Percentiles rank a stretch among this genome's conserved stretches.
These are phyloP conservation scores for Paraglomus brasilianum DNA, from an alignment of 192 early-diverging fungal species.

Conservation along the genomic window DNA sequence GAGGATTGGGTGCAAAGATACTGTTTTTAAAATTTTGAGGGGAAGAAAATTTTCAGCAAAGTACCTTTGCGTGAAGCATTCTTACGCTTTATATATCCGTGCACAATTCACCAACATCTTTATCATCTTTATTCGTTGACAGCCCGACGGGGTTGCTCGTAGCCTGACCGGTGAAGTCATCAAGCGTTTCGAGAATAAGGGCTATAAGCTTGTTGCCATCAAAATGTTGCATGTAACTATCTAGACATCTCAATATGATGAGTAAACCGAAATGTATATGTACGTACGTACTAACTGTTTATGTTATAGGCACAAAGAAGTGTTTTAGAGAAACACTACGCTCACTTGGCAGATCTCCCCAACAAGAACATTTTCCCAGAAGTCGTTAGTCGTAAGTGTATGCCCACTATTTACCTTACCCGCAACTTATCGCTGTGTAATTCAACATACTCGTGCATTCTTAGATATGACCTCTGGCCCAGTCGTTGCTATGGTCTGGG, in stretches of 20 bases:
- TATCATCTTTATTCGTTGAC: neutral
- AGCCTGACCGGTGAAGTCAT: slow-evolving; percentile 93
- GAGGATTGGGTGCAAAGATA: too few species aligned
- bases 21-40: neutral
- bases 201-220: slow-evolving; percentile 87
- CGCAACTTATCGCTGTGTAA: neutral
- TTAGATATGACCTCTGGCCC: slow-evolving; percentile 87
- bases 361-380: slow-evolving; percentile 89
- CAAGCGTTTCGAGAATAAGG: slow-evolving; percentile 88
- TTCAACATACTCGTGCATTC: neutral
- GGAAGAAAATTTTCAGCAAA: neutral
- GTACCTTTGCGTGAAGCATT: neutral
- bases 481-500: slow-evolving; percentile 94
- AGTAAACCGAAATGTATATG: neutral
- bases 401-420: slow-evolving; percentile 33
- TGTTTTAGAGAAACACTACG: slow-evolving; percentile 77
- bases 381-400: slow-evolving; percentile 50
- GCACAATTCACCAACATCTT: neutral
- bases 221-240: slow-evolving; percentile 57
- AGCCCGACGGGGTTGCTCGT: slow-evolving; percentile 60
- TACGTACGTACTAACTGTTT: neutral
- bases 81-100: neutral
- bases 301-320: slow-evolving; percentile 27
- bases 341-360: slow-evolving; percentile 58
- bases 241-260: neutral